These are phyloP conservation scores for Globisporangium takayamanum DNA, from an alignment of 352 stramenopile genomes.

Conservation along the genomic window DNA sequence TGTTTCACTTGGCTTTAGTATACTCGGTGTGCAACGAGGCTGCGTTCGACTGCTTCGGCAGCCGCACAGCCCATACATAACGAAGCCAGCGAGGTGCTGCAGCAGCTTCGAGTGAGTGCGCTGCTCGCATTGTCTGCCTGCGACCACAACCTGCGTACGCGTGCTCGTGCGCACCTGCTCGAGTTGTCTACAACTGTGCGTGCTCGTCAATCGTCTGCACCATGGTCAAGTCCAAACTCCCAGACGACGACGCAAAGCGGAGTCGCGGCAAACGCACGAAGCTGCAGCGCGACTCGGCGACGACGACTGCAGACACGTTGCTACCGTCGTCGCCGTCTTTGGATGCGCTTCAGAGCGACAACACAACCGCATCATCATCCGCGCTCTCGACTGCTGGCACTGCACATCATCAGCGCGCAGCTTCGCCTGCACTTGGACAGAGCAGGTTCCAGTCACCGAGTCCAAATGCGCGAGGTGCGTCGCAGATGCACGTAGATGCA, in stretches of 20 bases:
- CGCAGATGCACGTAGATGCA: neutral
- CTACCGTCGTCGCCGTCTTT: slow-evolving; percentile 12
- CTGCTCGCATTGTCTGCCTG: too few relatives aligned
- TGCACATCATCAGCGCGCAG: neutral
- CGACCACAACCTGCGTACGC: neutral
- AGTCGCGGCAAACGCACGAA: slow-evolving; percentile 56
- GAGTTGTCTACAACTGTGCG: neutral
- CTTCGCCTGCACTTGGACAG: slow-evolving; percentile 10
- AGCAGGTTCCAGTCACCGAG: slow-evolving; percentile 45
- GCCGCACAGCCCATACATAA: neutral
- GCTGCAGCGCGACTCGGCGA: slow-evolving; percentile 27
- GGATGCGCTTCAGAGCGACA: slow-evolving; percentile 6
- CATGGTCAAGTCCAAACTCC: slow-evolving; percentile 59
- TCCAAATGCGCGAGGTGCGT: slow-evolving; percentile 30
- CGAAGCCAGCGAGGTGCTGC: neutral
- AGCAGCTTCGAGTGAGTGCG: too few relatives aligned
- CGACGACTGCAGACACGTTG: slow-evolving; percentile 11
- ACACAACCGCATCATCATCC: slow-evolving; percentile 15
- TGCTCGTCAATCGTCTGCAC: neutral
- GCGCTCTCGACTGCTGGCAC: slow-evolving; percentile 10
- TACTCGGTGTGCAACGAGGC: neutral
- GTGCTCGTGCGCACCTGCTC: neutral
- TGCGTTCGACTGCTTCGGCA: neutral
- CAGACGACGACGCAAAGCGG: slow-evolving; percentile 61
- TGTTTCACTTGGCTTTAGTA: neutral